phyloP scores from a whole-genome alignment of 192 early-diverging fungal genomes.

The Bifiguratus adelaidae region DNA sequence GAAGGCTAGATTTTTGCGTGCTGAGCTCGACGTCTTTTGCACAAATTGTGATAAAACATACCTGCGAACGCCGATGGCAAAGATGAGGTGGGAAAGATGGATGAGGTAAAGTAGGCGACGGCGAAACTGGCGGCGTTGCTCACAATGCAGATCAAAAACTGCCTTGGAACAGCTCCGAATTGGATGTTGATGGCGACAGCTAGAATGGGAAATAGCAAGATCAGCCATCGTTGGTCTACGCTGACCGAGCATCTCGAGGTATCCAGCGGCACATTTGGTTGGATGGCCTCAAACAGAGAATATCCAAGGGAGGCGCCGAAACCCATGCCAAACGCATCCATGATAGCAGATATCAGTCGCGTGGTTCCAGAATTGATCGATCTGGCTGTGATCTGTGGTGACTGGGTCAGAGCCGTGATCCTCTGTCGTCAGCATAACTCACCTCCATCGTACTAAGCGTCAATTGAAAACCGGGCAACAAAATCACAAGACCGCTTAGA shows the following conservation, averaged over 20 bases:
- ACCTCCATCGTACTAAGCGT: slow-evolving; percentile 28
- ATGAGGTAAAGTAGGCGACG: slow-evolving; percentile 14
- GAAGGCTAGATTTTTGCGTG: slow-evolving; percentile 11
- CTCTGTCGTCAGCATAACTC: not conserved
- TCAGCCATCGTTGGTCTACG: slow-evolving; percentile 21
- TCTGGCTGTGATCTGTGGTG: slow-evolving; percentile 7
- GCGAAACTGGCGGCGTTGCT: slow-evolving; percentile 23
- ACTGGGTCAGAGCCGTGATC: not conserved
- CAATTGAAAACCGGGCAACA: slow-evolving; percentile 22
- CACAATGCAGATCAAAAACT: slow-evolving; percentile 20
- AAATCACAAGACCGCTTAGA: slow-evolving; percentile 18
- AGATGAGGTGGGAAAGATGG: slow-evolving; percentile 11
- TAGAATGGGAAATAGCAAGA: slow-evolving; percentile 20
- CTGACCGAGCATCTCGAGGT: slow-evolving; percentile 13
- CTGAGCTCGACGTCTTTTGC: not conserved
- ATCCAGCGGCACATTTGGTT: slow-evolving; percentile 2
- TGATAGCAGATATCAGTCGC: slow-evolving; percentile 22
- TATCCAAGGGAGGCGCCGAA: slow-evolving; percentile 24
- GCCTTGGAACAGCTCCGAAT: slow-evolving; percentile 22
- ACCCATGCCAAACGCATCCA: slow-evolving; percentile 28
- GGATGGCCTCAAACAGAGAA: slow-evolving; percentile 12
- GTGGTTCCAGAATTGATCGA: slow-evolving; percentile 24
- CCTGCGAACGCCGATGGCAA: slow-evolving; percentile 5
- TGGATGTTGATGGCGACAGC: slow-evolving; percentile 25
- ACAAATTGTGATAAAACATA: not conserved